Evolutionary conservation across 495 filamentous ascomycete species (phyloP).

Genomic region (Xylaria intraflava): DNA sequence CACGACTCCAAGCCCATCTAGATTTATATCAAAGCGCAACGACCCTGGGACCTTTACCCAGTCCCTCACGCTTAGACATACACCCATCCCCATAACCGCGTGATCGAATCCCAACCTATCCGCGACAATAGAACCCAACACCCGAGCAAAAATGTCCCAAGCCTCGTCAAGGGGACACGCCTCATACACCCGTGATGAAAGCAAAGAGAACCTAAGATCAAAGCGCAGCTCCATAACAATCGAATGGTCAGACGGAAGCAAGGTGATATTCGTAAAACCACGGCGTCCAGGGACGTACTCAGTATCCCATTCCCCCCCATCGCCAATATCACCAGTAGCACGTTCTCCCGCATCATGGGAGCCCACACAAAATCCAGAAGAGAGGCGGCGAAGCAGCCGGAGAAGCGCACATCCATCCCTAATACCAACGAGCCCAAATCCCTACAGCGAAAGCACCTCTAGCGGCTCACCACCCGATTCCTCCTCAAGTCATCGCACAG

Average conservation of each 20-base stretch:
- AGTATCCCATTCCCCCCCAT: neutral
- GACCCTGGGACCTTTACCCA: no score
- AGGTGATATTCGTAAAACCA: neutral
- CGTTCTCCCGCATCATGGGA: neutral
- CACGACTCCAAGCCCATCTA: no score
- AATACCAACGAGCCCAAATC: neutral
- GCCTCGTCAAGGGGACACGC: neutral
- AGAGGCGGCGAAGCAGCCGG: neutral
- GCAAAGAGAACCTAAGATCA: neutral
- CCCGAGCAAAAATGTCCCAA: neutral
- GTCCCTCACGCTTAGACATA: no score
- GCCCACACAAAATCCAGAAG: neutral
- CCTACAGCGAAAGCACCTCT: neutral
- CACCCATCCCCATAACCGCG: no score
- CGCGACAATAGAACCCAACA: no score
- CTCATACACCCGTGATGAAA: neutral
- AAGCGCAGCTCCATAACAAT: constrained; percentile 3
- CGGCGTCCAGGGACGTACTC: neutral
- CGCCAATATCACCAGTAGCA: neutral
- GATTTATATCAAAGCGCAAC: no score
- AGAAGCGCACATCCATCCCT: neutral
- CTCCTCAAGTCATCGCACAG: neutral
- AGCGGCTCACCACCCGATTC: neutral
- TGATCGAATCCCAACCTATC: no score
- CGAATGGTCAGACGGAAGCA: constrained; percentile 6